Percentiles rank a stretch among this genome's conserved stretches.
Conservation (phyloP, 495 filamentous ascomycete species). For the Penicillium coffeae region DNA sequence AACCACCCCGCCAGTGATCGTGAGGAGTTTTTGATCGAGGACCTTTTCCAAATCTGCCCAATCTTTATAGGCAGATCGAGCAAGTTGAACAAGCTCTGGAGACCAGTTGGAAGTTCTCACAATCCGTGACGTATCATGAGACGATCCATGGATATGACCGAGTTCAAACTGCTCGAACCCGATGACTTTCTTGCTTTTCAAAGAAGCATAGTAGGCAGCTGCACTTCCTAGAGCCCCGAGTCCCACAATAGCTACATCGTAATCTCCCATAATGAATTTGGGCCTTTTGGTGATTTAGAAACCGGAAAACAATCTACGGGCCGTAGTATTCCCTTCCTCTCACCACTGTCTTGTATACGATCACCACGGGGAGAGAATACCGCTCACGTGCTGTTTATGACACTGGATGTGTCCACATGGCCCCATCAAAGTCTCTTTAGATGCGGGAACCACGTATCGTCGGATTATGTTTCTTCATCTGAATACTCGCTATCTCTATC, state of each 20-base stretch:
- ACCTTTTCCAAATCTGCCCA: conserved; percentile 17
- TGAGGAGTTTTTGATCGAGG: conserved; percentile 12
- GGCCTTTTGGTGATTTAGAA: too few relatives aligned
- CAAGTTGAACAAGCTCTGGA: conserved; percentile 11
- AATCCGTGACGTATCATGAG: conserved; percentile 19
- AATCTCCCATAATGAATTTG: conserved; percentile 11
- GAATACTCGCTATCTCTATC: too few relatives aligned
- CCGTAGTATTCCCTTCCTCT: too few relatives aligned
- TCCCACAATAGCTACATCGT: conserved; percentile 16
- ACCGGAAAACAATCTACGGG: too few relatives aligned
- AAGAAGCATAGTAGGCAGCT: conserved; percentile 16
- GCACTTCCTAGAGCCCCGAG: conserved; percentile 19
- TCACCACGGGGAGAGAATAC: too few relatives aligned
- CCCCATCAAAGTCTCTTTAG: too few relatives aligned
- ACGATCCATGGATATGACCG: conserved; percentile 17
- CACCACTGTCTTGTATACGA: too few relatives aligned
- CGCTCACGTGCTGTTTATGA: too few relatives aligned
- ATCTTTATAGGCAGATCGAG: conserved; percentile 17
- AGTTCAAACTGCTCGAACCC: conserved; percentile 20
- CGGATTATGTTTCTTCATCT: too few relatives aligned
- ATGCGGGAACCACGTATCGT: too few relatives aligned
- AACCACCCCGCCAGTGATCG: conserved; percentile 14
- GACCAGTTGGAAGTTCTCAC: conserved; percentile 14
- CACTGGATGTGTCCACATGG: too few relatives aligned
- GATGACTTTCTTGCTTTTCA: conserved; percentile 15